Conservation (phyloP, 2,329 filamentous ascomycete genomes). For the Blastomyces emzantsi region DNA sequence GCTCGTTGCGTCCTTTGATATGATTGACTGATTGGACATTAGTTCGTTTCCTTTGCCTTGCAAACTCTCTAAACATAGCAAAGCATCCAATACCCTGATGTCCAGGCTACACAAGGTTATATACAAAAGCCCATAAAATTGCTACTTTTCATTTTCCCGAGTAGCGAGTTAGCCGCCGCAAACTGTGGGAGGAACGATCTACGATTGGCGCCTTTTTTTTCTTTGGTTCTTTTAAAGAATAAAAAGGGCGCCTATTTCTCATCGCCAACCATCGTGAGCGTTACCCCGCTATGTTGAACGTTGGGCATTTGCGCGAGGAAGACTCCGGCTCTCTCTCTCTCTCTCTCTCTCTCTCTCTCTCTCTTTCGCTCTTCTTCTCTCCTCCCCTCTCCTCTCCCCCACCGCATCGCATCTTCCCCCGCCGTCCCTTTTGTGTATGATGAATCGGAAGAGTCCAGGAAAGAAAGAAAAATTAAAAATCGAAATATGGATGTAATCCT, state of each 20-base stretch:
- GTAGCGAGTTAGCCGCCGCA: neutral
- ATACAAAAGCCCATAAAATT: neutral
- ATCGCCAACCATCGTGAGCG: neutral
- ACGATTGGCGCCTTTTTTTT: neutral
- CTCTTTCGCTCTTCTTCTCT: too few relatives aligned
- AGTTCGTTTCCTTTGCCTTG: neutral
- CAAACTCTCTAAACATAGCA: neutral
- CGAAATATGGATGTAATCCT: neutral
- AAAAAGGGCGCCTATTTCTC: neutral
- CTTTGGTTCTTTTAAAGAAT: neutral
- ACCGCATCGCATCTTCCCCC: neutral
- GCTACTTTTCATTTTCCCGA: neutral
- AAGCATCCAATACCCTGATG: neutral
- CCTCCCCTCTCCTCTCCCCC: too few relatives aligned
- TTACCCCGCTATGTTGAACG: neutral
- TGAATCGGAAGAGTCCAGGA: neutral
- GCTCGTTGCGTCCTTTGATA: neutral
- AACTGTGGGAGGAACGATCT: neutral
- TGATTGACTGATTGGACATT: neutral
- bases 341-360: too few relatives aligned
- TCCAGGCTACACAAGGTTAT: neutral
- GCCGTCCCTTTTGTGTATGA: neutral
- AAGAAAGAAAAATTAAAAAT: neutral
- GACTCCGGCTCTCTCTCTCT: too few relatives aligned
- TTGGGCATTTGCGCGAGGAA: neutral